phyloP scores from a whole-genome alignment of 306 rosid genomes.

The Luffa acutangula region DNA sequence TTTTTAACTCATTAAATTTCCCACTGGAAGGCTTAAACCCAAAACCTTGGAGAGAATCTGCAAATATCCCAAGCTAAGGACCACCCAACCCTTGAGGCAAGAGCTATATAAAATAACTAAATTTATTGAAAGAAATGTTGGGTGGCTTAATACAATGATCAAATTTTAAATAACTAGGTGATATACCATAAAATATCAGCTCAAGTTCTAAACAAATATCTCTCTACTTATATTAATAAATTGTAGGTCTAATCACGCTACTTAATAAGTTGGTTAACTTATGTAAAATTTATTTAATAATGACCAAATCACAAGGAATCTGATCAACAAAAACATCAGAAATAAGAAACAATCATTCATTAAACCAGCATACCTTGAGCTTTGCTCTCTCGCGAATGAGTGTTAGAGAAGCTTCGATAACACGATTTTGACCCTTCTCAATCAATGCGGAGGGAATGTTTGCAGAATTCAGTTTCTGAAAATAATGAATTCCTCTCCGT shows the following conservation, averaged over 20 bases:
- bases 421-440: conserved; percentile 72
- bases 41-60: not conserved
- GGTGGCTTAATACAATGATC: not conserved
- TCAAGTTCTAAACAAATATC: not conserved
- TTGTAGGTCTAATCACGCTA: not conserved
- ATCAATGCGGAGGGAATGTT: conserved; percentile 45
- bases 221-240: not conserved
- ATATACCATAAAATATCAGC: not conserved
- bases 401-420: conserved; percentile 89
- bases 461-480: conserved; percentile 41
- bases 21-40: not conserved
- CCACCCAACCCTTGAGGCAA: not conserved
- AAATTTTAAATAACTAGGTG: not conserved
- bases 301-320: not conserved
- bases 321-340: not conserved
- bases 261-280: not conserved
- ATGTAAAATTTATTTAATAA: not conserved
- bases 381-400: conserved; percentile 92
- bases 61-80: not conserved
- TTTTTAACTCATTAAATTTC: not conserved
- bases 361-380: conserved; percentile 53
- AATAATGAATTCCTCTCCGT: conserved; percentile 50
- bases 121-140: not conserved
- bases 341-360: not conserved
- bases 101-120: not conserved